Evolutionary conservation across 2,329 filamentous ascomycete genomes (phyloP), one percentile per base, ranked within the genome.

Genomic region (Hymenoscyphus albidus): DNA sequence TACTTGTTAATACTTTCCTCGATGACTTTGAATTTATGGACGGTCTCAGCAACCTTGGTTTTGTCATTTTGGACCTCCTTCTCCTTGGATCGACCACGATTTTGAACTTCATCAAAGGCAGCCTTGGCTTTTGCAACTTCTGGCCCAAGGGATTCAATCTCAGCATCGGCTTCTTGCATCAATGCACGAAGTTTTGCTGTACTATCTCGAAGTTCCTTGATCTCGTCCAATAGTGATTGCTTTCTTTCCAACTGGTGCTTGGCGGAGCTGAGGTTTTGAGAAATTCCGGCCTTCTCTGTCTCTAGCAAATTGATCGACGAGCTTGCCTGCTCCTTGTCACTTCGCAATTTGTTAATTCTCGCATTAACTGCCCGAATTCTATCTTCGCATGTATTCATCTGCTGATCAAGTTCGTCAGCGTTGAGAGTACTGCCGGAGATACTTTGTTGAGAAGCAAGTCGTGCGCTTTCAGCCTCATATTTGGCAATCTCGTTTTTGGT

Each of bases 241-340:
- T 93, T 97, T 77, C 91, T 92, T 75, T 96, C 92, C 32, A 98
- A 81, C 71, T 93, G 88, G 65, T 89, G 88, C 58, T 84, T 82
- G 1, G 90, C 86, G 61, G 84, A 85, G 70, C 83, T 88, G 61
- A 97, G 82, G 69, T 90, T 90, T 73, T 88, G 89, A 66, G 84
- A 86, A 51, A 91, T 80, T 76, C 96, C 90, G 72, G 90, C 89
- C 65, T 88, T 83, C 73, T 95, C 88, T 4, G 95, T 81, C 76
- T 97, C 92, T 32, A 96, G 80, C 16, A 82, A 80, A 68, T 83
- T 89, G 63, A 95, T 83, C 42, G 86, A 80, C 68, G 86, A 86
- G 64, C 87, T 87, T 62, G 86, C 83, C 48, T 90, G 86, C 69
- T 97, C 91, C 69, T 85, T 88, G 40, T 95, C 91, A 13, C 78